These are phyloP conservation scores for Melaleuca alternifolia DNA, from an alignment of 345 rosid species.

Conservation along the genomic window DNA sequence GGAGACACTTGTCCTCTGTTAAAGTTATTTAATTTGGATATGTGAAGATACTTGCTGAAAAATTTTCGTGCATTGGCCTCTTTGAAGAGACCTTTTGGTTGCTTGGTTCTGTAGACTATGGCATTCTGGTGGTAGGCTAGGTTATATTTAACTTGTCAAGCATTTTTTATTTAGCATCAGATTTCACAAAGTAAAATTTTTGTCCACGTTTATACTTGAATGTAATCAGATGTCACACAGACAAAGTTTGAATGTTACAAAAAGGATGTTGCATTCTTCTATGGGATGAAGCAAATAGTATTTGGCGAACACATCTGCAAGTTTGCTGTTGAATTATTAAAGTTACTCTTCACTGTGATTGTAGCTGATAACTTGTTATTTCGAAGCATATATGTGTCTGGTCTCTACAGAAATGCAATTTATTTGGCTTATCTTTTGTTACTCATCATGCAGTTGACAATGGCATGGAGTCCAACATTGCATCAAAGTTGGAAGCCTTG, in stretches of 20 bases:
- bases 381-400: neutral
- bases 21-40: neutral
- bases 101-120: neutral
- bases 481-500: conserved; percentile 68
- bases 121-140: neutral
- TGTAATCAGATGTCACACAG: neutral
- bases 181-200: neutral
- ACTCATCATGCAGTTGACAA: conserved; percentile 44
- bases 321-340: neutral
- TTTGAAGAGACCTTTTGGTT: neutral
- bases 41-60: neutral
- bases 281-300: neutral
- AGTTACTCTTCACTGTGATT: neutral
- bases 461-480: conserved; percentile 48
- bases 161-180: neutral
- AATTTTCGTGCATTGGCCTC: neutral
- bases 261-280: neutral
- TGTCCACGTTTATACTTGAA: neutral
- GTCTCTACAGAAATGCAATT: neutral
- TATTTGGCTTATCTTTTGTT: conserved; percentile 1
- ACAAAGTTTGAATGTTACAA: neutral
- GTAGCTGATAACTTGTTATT: neutral
- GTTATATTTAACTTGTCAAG: neutral
- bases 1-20: neutral
- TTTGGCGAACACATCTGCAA: neutral